Evolutionary conservation across 1,284 basidiomycete genomes (phyloP).

Genomic region (Leucoagaricus sp.): DNA sequence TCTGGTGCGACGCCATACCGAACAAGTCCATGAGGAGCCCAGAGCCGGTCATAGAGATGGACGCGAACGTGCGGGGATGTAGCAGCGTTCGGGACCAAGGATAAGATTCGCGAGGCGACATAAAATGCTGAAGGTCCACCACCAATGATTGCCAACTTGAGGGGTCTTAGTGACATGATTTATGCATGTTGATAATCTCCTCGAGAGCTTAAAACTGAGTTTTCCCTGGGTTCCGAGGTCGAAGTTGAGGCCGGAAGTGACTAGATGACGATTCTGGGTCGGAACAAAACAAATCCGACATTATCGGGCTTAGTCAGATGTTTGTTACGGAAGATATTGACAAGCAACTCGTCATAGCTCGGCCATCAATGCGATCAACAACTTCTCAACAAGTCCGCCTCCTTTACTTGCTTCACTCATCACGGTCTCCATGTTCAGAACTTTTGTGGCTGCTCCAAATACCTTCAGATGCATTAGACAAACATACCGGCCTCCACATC

Average conservation of each 20-base stretch:
- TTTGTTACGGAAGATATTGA: background rate
- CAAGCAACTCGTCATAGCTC: background rate
- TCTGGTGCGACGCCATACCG: conserved; percentile 98
- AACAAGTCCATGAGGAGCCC: conserved; percentile 94
- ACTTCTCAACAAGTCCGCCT: background rate
- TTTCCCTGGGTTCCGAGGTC: background rate
- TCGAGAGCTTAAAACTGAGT: background rate
- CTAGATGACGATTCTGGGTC: background rate
- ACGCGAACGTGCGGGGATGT: conserved; percentile 53
- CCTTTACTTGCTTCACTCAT: background rate
- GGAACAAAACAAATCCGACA: background rate
- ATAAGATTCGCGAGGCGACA: conserved; percentile 81
- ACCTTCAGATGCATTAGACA: background rate
- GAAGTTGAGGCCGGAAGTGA: background rate
- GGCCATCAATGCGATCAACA: background rate
- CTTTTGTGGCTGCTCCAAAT: background rate
- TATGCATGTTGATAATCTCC: conserved; percentile 7
- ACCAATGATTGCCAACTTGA: conserved; percentile 83
- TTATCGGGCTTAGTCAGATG: background rate
- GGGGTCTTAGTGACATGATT: conserved; percentile 19
- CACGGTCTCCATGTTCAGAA: conserved; percentile 9
- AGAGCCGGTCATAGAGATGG: conserved; percentile 92
- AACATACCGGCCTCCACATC: background rate
- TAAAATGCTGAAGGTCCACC: conserved; percentile 96
- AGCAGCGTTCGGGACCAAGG: conserved; percentile 49